Percentiles rank a stretch among this genome's conserved stretches.
phyloP scores from a whole-genome alignment of 495 filamentous ascomycete genomes.

The Elasticomyces elasticus region DNA sequence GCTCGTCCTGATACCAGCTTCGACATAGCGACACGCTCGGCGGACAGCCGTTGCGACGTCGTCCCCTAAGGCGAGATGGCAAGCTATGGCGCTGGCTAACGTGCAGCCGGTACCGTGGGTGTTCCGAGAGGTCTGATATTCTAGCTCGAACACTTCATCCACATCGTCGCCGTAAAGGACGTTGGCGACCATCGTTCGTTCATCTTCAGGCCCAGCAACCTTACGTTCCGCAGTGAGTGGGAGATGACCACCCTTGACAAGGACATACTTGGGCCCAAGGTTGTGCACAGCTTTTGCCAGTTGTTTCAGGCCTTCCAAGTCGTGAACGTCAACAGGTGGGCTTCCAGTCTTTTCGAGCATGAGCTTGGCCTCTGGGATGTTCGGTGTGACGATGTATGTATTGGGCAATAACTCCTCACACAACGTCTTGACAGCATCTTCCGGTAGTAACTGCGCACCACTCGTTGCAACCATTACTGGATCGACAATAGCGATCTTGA shows the following conservation, averaged over 20 bases:
- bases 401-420: conserved; percentile 60
- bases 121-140: conserved; percentile 60
- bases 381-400: conserved; percentile 78
- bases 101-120: conserved; percentile 96
- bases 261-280: conserved; percentile 66
- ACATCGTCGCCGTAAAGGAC: conserved; percentile 55
- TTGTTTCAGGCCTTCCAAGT: conserved; percentile 49
- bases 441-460: conserved; percentile 64
- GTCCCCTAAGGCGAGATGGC: conserved; percentile 59
- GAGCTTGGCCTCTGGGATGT: conserved; percentile 76
- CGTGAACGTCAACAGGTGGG: conserved; percentile 40
- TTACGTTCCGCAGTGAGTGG: conserved; percentile 57
- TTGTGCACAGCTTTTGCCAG: conserved; percentile 56
- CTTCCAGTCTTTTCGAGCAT: conserved; percentile 53
- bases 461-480: conserved; percentile 95
- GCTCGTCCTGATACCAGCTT: conserved; percentile 72
- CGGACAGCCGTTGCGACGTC: conserved; percentile 54
- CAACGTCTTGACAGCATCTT: conserved; percentile 55
- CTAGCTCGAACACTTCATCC: conserved; percentile 51
- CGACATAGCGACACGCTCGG: conserved; percentile 66
- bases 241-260: conserved; percentile 89
- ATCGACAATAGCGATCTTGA: conserved; percentile 65
- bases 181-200: conserved; percentile 60
- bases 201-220: conserved; percentile 43
- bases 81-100: conserved; percentile 85